Conservation (phyloP, 2,329 filamentous ascomycete genomes). For the Colletotrichum liaoningense region DNA sequence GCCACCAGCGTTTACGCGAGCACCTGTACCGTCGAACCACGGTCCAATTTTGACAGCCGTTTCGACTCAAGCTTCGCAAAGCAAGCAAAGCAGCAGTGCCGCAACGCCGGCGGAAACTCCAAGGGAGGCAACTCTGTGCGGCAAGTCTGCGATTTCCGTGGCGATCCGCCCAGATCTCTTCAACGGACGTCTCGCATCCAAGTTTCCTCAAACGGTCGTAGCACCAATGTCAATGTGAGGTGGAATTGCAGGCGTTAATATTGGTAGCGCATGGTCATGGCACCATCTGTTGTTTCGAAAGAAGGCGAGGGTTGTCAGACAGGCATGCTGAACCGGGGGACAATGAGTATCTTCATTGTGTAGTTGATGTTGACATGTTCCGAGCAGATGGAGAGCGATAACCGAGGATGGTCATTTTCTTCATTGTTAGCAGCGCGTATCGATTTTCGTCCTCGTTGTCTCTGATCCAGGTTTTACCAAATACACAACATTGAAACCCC, state of each 20-base stretch:
- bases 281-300: background rate
- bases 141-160: background rate
- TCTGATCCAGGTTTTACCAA: no score
- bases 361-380: no score
- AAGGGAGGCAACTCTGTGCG: background rate
- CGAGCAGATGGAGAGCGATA: no score
- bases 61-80: background rate
- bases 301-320: no score
- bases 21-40: background rate
- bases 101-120: background rate
- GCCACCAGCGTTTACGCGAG: background rate
- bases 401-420: no score
- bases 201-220: background rate
- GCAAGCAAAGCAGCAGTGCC: background rate
- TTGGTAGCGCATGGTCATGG: no score
- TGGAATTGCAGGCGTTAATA: background rate
- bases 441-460: no score
- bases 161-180: background rate
- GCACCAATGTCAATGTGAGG: background rate
- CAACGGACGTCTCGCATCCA: background rate
- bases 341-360: no score
- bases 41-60: background rate
- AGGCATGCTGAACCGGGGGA: no score
- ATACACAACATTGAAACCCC: no score
- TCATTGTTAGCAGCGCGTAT: no score